Evolutionary conservation across 352 stramenopile genomes (phyloP), one percentile per base, ranked within the genome.

Genomic region (Phytophthora uliginosa): DNA sequence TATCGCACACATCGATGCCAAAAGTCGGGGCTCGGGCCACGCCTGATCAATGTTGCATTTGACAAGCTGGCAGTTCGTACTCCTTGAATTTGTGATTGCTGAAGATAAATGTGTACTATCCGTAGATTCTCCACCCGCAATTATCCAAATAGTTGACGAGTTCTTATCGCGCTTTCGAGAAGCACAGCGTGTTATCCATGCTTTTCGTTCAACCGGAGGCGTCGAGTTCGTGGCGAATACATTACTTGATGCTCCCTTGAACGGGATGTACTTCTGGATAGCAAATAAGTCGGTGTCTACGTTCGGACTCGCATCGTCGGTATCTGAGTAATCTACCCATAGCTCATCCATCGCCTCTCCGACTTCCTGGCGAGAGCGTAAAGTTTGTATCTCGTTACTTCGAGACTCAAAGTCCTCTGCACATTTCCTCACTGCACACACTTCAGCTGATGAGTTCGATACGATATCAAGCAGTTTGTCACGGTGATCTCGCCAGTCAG

Each of bases 101-200:
- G 57, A 31, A 18, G 45, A 26, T 52, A 68, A 59, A 0, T 38
- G 24, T 3, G 53, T 53, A 17, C 51, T 57, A 47, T 74, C 40
- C 10, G 22, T 18, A 12, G 13, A 6, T 3, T 63, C 63, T 52
- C 63, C 78, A 54, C 76, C 74, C 7, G 82, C 88, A 72, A 92
- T 78, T 47, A 91, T 85, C 84, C 82, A 91, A 26, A 93, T 55
- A 5, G 62, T 81, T 5, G 85, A 81, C 34, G 80, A 66, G 22
- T 65, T 62, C 12, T 77, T 80, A 31, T 90, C 80, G 40, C 76
- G 84, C 65, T 91, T 91, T 24, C 82, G 82, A 53, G 76, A 91
- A 31, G 71, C 82, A 54, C 78, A 77, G 9, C 85, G 78, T 22
- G 77, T 71, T 47, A 93, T 86, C 85, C 85, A 93, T 15, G 83